Evolutionary conservation across 352 stramenopile species (phyloP), one percentile per base, ranked within the genome.

Genomic region (Globisporangium okanoganense): DNA sequence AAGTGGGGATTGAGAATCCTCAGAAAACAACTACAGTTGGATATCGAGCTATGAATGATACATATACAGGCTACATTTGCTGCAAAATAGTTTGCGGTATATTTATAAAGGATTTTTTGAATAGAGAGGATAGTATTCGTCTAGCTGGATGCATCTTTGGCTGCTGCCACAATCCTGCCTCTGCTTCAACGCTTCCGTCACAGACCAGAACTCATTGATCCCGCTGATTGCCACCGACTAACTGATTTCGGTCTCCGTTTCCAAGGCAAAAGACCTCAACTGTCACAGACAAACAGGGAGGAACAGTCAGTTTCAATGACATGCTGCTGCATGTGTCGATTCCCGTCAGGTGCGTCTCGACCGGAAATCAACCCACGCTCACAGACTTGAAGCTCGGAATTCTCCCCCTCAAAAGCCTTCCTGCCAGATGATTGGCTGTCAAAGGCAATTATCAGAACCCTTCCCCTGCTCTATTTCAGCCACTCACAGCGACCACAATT

Each of bases 121-220:
- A 20, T 14, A 36, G 16, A 22, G 8, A 47, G 51, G 20, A 22
- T 22, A 29, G 12, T 41, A 27, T 25, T 24, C 0, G 35, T 25
- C 8, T 35, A 29, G 8, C 8, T 50, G 13, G n/a, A 25, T 24
- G 0, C 9, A 9, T 31, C 16, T 6, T 7, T 52, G 49, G 12
- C 49, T 56, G n/a, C 49, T 56, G 49, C 29, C 49, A 56, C 49
- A 33, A 43, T 7, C n/a, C 16, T 10, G 18, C 16, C 27, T n/a
- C 16, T 54, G 25, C 48, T 40, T 54, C 48, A 54, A 54, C 49
- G 14, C 27, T 41, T 38, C n/a, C 29, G 10, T 7, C 49, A 56
- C 49, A 43, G 27, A 20, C 49, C 49, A 41, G 29, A 25, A 13
- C 16, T 29, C 29, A 18, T 31, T 10, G 7, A 25, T 25, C 16